These are phyloP conservation scores for Cystobasidium slooffiae DNA, from an alignment of 1,284 basidiomycete species.

Conservation along the genomic window DNA sequence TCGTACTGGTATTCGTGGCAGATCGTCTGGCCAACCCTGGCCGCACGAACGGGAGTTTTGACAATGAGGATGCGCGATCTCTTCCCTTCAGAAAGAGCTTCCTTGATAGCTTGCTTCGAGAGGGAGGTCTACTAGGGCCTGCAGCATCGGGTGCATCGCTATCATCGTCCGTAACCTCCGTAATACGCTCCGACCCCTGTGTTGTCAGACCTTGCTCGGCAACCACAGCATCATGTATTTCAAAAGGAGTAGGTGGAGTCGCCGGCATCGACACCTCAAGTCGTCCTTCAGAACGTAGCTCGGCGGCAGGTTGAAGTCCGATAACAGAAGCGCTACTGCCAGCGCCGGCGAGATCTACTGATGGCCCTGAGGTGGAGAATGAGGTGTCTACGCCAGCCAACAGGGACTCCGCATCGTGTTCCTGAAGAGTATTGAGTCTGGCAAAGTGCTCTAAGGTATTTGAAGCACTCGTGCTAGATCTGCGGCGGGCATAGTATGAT, in stretches of 20 bases:
- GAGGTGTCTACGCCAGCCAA: background rate
- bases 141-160: background rate
- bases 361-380: too few relatives aligned
- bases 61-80: constrained; percentile 27
- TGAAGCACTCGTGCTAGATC: constrained; percentile 27
- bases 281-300: background rate
- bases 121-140: background rate
- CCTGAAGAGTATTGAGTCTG: constrained; percentile 25
- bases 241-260: background rate
- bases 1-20: background rate
- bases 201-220: background rate
- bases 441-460: constrained; percentile 14
- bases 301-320: background rate
- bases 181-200: too few relatives aligned
- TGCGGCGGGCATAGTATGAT: constrained; percentile 6
- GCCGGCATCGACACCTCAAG: background rate
- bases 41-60: constrained; percentile 9
- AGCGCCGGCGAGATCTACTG: background rate
- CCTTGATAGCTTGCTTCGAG: constrained; percentile 18
- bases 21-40: constrained; percentile 11
- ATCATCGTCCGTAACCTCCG: background rate
- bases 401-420: constrained; percentile 15
- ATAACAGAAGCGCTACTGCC: background rate
- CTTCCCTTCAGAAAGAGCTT: constrained; percentile 11
- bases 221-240: background rate